Percentiles rank a stretch among this genome's conserved stretches.
Evolutionary conservation across 2,329 filamentous ascomycete species (phyloP).

Genomic region (Biscogniauxia marginata): DNA sequence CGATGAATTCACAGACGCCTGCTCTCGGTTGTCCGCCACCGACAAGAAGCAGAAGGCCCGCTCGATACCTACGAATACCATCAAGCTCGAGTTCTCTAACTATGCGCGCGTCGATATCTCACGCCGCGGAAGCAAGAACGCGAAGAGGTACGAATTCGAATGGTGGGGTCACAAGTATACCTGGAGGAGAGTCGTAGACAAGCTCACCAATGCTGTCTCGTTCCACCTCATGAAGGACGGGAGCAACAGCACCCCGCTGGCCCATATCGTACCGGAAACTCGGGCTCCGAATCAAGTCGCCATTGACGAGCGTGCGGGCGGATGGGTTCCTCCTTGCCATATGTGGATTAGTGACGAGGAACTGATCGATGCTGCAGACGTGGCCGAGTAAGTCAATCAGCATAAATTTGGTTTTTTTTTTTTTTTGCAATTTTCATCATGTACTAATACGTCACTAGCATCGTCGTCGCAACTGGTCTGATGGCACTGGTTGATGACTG

Average conservation of each 20-base stretch:
- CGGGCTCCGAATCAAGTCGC: slow-evolving; percentile 67
- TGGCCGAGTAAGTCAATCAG: slow-evolving; percentile 72
- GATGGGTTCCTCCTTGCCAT: slow-evolving; percentile 87
- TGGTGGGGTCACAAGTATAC: slow-evolving; percentile 88
- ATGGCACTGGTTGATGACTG: slow-evolving; percentile 87
- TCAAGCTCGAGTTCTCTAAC: slow-evolving; percentile 94
- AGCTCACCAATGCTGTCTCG: slow-evolving; percentile 66
- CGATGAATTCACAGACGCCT: slow-evolving; percentile 31
- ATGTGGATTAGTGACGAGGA: slow-evolving; percentile 83
- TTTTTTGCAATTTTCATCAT: slow-evolving; percentile 1
- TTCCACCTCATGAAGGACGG: slow-evolving; percentile 77
- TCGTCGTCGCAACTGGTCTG: slow-evolving; percentile 86
- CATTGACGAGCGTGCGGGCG: slow-evolving; percentile 74
- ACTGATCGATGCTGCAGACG: slow-evolving; percentile 69
- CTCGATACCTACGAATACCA: slow-evolving; percentile 66
- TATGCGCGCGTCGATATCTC: slow-evolving; percentile 88
- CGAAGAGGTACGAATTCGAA: slow-evolving; percentile 84
- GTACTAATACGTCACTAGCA: slow-evolving; percentile 49
- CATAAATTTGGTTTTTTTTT: slow-evolving; percentile 9
- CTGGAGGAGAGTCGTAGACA: slow-evolving; percentile 75
- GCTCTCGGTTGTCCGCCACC: slow-evolving; percentile 30
- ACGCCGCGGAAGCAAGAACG: slow-evolving; percentile 62
- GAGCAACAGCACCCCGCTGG: slow-evolving; percentile 61
- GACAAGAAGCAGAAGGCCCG: slow-evolving; percentile 34
- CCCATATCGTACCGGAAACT: slow-evolving; percentile 81